Evolutionary conservation across 2,329 filamentous ascomycete species (phyloP).

Genomic region (Fonsecaea pedrosoi): DNA sequence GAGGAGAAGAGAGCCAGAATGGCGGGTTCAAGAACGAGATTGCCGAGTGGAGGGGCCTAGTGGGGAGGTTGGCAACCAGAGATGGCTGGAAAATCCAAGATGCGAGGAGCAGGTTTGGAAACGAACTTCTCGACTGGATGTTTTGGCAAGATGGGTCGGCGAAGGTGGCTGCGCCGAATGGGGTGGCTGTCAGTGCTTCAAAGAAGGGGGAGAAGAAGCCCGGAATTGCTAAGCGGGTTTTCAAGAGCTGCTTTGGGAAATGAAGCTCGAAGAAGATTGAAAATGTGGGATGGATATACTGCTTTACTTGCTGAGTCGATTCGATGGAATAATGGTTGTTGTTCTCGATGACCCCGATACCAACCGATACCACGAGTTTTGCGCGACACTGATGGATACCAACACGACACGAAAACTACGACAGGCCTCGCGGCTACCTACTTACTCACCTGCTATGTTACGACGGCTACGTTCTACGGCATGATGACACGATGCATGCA

Average conservation of each 20-base stretch:
- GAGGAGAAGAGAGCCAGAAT: slow-evolving; percentile 16
- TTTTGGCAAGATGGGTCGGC: slow-evolving; percentile 44
- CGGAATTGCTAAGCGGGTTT: slow-evolving; percentile 4
- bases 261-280: background rate
- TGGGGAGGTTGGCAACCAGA: slow-evolving; percentile 15
- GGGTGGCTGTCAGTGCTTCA: background rate
- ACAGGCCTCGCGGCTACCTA: slow-evolving; percentile 1
- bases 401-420: background rate
- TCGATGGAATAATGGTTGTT: background rate
- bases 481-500: background rate
- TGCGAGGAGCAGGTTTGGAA: slow-evolving; percentile 30
- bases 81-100: slow-evolving; percentile 29
- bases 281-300: slow-evolving; percentile 1
- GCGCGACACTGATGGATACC: background rate
- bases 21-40: slow-evolving; percentile 31
- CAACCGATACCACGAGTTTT: background rate
- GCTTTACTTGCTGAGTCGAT: background rate
- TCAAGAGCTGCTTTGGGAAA: slow-evolving; percentile 26
- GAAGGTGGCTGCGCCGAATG: slow-evolving; percentile 39
- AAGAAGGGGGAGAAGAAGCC: slow-evolving; percentile 19
- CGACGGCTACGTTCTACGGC: background rate
- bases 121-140: slow-evolving; percentile 35
- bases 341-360: background rate
- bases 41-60: slow-evolving; percentile 28
- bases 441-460: background rate